Evolutionary conservation across 1,284 basidiomycete genomes (phyloP).

Genomic region (Tilletia indica): DNA sequence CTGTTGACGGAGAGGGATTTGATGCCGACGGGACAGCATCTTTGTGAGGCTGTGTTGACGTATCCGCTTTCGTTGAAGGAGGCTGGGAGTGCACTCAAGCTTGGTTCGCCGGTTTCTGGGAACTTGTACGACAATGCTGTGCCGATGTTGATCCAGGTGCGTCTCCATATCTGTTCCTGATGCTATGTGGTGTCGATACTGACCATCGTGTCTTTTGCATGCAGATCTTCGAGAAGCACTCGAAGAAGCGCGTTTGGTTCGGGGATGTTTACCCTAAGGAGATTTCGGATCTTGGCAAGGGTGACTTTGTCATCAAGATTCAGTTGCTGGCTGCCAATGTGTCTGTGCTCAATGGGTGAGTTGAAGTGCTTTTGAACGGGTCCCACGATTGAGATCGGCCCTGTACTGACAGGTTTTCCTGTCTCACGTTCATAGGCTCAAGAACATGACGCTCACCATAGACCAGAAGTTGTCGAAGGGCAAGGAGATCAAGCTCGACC

Average conservation of each 20-base stretch:
- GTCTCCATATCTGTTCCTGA: neutral
- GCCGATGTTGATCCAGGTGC: slow-evolving; percentile 45
- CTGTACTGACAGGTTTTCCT: neutral
- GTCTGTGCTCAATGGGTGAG: slow-evolving; percentile 42
- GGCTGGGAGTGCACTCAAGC: slow-evolving; percentile 42
- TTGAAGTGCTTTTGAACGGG: neutral
- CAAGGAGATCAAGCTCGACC: slow-evolving; percentile 45
- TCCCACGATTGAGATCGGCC: too few relatives aligned
- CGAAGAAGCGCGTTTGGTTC: slow-evolving; percentile 47
- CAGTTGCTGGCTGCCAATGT: slow-evolving; percentile 48
- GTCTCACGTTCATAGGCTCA: slow-evolving; percentile 26
- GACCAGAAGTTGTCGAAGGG: slow-evolving; percentile 54
- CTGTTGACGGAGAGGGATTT: slow-evolving; percentile 45
- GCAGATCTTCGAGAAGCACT: slow-evolving; percentile 43
- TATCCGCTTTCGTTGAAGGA: slow-evolving; percentile 51
- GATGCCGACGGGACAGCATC: slow-evolving; percentile 49
- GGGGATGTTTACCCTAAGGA: slow-evolving; percentile 56
- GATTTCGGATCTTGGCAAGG: slow-evolving; percentile 45
- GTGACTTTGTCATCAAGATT: slow-evolving; percentile 53
- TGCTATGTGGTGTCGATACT: neutral
- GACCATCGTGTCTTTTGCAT: neutral
- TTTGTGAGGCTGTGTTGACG: slow-evolving; percentile 54
- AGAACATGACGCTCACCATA: slow-evolving; percentile 46
- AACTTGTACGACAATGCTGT: slow-evolving; percentile 55
- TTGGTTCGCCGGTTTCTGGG: slow-evolving; percentile 43